phyloP scores from a whole-genome alignment of 768 basidiomycete species.

The Suillus clintonianus region DNA sequence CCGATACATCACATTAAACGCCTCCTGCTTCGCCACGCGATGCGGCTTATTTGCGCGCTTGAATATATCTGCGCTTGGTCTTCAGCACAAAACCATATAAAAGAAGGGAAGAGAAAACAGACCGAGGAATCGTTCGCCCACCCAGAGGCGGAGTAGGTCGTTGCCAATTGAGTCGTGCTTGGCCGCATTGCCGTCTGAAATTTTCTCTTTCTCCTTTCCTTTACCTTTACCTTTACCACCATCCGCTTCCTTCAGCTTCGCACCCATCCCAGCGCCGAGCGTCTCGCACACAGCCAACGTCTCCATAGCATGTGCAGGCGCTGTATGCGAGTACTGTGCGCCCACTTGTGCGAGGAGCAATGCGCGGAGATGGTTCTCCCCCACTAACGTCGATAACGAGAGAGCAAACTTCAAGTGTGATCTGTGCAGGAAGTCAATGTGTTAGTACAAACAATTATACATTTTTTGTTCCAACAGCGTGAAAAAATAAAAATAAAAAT shows the following conservation, averaged over 20 bases:
- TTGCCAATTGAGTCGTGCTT: conserved; percentile 50
- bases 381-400: conserved; percentile 53
- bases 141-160: conserved; percentile 68
- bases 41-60: conserved; percentile 55
- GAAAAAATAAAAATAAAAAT: conserved; percentile 10
- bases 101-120: conserved; percentile 19
- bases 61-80: conserved; percentile 49
- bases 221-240: conserved; percentile 10
- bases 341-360: conserved; percentile 68
- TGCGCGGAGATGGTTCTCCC: conserved; percentile 75
- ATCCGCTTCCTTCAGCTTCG: conserved; percentile 23
- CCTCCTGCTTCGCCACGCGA: conserved; percentile 47
- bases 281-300: conserved; percentile 71
- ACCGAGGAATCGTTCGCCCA: conserved; percentile 71
- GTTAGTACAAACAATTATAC: conserved; percentile 14
- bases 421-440: conserved; percentile 19
- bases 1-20: conserved; percentile 40
- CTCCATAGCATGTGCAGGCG: conserved; percentile 61
- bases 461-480: not conserved
- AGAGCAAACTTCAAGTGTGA: conserved; percentile 60
- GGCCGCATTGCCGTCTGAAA: conserved; percentile 14
- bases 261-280: conserved; percentile 70
- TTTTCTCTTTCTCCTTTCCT: not conserved
- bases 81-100: not conserved
- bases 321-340: conserved; percentile 71